phyloP scores from a whole-genome alignment of 2,329 filamentous ascomycete genomes.

The Cryphonectria naterciae region DNA sequence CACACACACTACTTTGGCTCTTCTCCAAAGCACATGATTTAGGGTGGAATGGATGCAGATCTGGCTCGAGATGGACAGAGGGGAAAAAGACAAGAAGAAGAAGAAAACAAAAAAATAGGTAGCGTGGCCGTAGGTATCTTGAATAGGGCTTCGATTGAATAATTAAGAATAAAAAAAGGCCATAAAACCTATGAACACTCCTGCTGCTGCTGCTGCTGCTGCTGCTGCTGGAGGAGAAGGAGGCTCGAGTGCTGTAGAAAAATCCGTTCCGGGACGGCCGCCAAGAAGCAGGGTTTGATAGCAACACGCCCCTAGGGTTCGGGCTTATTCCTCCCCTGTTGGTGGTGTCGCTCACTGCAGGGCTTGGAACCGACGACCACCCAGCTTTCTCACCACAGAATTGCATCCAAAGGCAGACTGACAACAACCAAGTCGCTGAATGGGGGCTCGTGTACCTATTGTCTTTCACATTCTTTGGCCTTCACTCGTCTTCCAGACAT shows the following conservation, averaged over 20 bases:
- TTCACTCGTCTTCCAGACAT: neutral
- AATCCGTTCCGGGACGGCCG: constrained; percentile 8
- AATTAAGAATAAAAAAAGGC: no score
- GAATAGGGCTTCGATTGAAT: no score
- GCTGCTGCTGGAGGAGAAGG: neutral
- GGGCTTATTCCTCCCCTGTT: neutral
- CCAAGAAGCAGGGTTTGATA: neutral
- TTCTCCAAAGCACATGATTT: neutral
- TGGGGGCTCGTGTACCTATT: neutral
- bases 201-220: no score
- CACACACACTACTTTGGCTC: no score
- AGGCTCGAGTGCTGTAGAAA: constrained; percentile 8
- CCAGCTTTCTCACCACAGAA: constrained; percentile 5
- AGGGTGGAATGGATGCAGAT: neutral
- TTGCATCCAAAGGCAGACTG: neutral
- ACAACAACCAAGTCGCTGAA: neutral
- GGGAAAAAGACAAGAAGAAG: no score
- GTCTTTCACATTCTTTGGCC: neutral
- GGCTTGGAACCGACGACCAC: neutral
- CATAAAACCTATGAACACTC: no score
- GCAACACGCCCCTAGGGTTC: neutral
- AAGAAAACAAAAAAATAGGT: no score
- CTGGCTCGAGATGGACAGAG: neutral
- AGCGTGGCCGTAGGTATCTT: neutral
- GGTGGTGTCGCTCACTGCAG: neutral